These are phyloP conservation scores for Alternaria novae-zelandiae DNA, from an alignment of 2,329 filamentous ascomycete species.

Conservation along the genomic window DNA sequence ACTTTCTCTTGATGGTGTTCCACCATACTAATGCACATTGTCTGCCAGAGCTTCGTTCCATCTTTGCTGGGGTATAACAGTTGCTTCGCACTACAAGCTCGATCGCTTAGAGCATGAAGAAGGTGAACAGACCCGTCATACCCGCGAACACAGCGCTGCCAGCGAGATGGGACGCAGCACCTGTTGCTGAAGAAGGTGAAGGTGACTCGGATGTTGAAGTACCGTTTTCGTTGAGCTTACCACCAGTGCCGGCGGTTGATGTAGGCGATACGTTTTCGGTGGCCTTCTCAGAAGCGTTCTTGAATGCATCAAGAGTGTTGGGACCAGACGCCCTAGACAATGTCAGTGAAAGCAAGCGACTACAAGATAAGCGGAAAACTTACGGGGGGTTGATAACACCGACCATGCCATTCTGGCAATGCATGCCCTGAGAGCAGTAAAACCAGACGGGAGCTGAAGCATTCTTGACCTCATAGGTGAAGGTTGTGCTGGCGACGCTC, in stretches of 20 bases:
- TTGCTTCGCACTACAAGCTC: constrained; percentile 1
- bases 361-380: constrained; percentile 11
- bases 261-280: constrained; percentile 31
- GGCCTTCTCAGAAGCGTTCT: constrained; percentile 28
- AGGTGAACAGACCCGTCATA: constrained; percentile 37
- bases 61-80: constrained; percentile 21
- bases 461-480: constrained; percentile 44
- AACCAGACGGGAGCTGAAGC: constrained; percentile 48
- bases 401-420: constrained; percentile 50
- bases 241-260: constrained; percentile 32
- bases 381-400: constrained; percentile 50
- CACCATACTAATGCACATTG: constrained; percentile 1
- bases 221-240: constrained; percentile 31
- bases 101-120: constrained; percentile 37
- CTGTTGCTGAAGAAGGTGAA: constrained; percentile 20
- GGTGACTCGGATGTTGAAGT: constrained; percentile 17
- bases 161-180: constrained; percentile 36
- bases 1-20: constrained; percentile 1
- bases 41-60: background rate
- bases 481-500: constrained; percentile 34
- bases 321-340: constrained; percentile 21
- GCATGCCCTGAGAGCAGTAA: constrained; percentile 49
- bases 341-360: constrained; percentile 15
- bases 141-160: constrained; percentile 34
- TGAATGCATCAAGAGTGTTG: constrained; percentile 34